These are phyloP conservation scores for Rhodotorula paludigena DNA, from an alignment of 768 basidiomycete genomes.

Conservation along the genomic window DNA sequence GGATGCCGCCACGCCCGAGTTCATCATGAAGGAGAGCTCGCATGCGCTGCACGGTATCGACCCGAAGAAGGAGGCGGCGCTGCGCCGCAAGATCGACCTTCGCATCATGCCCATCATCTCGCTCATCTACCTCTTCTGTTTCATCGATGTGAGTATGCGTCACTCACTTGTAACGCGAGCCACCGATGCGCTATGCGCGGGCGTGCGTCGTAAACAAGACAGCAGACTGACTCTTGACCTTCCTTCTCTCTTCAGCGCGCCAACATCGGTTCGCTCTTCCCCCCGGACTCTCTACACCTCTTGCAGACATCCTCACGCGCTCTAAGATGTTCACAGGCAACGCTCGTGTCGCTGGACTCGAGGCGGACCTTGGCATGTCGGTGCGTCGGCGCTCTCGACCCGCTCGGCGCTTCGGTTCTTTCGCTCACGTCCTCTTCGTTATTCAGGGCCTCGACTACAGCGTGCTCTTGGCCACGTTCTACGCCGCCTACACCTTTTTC, in stretches of 20 bases:
- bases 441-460: constrained; percentile 30
- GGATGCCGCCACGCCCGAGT: constrained; percentile 15
- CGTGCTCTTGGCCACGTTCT: constrained; percentile 2
- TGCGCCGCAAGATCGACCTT: constrained; percentile 29
- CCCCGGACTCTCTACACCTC: too few species aligned
- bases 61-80: constrained; percentile 9
- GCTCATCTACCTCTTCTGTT: constrained; percentile 29
- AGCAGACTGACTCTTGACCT: too few species aligned
- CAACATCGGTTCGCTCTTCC: too few species aligned
- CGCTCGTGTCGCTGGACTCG: constrained; percentile 40
- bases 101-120: constrained; percentile 22
- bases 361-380: constrained; percentile 37
- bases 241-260: too few species aligned
- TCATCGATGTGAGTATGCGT: too few species aligned
- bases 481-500: constrained; percentile 7
- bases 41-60: constrained; percentile 30
- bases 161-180: too few species aligned
- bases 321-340: constrained; percentile 22
- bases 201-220: too few species aligned
- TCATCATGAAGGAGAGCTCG: constrained; percentile 28
- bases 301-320: not conserved
- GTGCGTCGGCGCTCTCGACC: constrained; percentile 22
- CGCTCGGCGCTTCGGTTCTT: not conserved
- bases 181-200: not conserved
- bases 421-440: not conserved